Conservation (phyloP, 2,329 filamentous ascomycete species). For the Alternaria sp. region DNA sequence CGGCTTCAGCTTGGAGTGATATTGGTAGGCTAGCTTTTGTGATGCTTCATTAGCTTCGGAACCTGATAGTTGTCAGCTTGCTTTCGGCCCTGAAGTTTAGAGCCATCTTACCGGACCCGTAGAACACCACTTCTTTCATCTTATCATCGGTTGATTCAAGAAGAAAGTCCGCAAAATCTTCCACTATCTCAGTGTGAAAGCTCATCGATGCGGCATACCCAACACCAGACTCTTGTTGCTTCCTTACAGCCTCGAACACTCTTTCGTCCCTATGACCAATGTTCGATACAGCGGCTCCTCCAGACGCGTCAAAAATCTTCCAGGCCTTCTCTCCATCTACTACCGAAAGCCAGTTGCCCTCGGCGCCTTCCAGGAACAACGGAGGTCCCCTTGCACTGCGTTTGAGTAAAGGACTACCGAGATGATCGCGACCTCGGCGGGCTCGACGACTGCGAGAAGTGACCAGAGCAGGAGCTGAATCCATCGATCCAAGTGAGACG, state of each 20-base stretch:
- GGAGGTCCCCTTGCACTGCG: constrained; percentile 58
- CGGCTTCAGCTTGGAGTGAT: constrained; percentile 61
- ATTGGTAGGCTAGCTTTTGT: constrained; percentile 71
- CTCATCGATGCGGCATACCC: constrained; percentile 8
- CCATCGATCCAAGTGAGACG: not conserved
- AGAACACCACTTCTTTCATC: constrained; percentile 63
- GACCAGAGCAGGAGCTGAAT: not conserved
- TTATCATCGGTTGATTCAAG: constrained; percentile 58
- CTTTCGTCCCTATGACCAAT: constrained; percentile 71
- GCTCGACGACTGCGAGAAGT: not conserved
- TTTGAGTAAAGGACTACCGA: constrained; percentile 52
- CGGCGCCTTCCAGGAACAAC: constrained; percentile 54
- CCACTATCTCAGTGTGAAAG: constrained; percentile 61
- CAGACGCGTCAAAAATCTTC: constrained; percentile 72
- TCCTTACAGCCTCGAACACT: constrained; percentile 64
- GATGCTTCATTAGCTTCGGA: constrained; percentile 74
- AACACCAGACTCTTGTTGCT: constrained; percentile 62
- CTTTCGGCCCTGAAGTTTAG: too few relatives aligned
- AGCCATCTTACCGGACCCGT: constrained; percentile 60
- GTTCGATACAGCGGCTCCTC: constrained; percentile 75
- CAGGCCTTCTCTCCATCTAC: constrained; percentile 51
- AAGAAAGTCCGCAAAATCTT: constrained; percentile 60
- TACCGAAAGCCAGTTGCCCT: constrained; percentile 60
- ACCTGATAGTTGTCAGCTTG: constrained; percentile 16
- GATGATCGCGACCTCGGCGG: not conserved